phyloP scores from a whole-genome alignment of 441 rosid genomes.

The Euphorbia celastroides region DNA sequence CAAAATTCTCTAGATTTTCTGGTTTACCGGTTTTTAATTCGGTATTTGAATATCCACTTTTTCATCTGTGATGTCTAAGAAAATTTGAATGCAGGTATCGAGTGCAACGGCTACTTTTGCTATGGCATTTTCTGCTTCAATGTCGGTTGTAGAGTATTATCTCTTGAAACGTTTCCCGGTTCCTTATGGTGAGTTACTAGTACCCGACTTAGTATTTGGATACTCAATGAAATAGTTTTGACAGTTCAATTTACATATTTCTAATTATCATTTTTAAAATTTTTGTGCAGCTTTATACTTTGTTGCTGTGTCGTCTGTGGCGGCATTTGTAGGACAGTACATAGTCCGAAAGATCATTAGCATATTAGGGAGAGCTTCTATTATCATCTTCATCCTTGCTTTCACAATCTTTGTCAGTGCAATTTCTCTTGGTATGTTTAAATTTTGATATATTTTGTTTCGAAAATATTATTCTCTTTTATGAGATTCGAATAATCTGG shows the following conservation, averaged over 20 bases:
- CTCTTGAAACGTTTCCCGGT: constrained; percentile 60
- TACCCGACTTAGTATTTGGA: too few relatives aligned
- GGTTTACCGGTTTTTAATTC: too few relatives aligned
- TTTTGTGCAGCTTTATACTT: constrained; percentile 44
- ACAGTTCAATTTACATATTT: too few relatives aligned
- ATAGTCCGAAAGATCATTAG: constrained; percentile 43
- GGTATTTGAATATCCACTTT: too few relatives aligned
- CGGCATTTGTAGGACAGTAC: constrained; percentile 55
- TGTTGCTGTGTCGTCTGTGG: constrained; percentile 37
- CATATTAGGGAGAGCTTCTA: constrained; percentile 58
- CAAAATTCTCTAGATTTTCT: too few relatives aligned
- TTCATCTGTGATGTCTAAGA: too few relatives aligned
- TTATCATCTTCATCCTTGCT: constrained; percentile 58
- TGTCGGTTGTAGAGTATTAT: constrained; percentile 64
- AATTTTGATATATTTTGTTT: too few relatives aligned
- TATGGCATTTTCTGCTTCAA: constrained; percentile 59
- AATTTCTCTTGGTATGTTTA: constrained; percentile 57
- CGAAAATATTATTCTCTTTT: too few relatives aligned
- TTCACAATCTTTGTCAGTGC: constrained; percentile 59
- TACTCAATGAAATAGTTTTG: too few relatives aligned
- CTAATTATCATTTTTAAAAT: too few relatives aligned
- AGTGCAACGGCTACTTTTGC: constrained; percentile 69
- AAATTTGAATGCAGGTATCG: constrained; percentile 38
- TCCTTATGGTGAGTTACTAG: constrained; percentile 40
- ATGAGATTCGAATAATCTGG: too few relatives aligned